Conservation (phyloP, 257 asterid species). For the Solanum acaule region DNA sequence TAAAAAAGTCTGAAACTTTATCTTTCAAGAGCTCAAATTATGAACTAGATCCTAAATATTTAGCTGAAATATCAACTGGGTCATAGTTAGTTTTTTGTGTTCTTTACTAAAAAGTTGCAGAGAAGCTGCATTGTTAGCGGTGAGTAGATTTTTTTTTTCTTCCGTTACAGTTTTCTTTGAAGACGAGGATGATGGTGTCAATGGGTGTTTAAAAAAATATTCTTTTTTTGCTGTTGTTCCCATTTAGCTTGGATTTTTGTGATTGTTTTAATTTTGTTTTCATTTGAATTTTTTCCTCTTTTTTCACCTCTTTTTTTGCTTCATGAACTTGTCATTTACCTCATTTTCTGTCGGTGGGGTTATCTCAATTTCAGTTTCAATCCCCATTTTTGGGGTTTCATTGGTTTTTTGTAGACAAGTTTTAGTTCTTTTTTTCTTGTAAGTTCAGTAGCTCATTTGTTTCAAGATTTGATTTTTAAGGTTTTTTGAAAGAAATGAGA, state of each 20-base stretch:
- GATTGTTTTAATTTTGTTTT: conserved; percentile 12
- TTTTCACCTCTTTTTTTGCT: background rate
- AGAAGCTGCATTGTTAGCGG: conserved; percentile 5
- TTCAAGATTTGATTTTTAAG: background rate
- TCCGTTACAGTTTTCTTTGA: background rate
- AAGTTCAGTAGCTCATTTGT: background rate
- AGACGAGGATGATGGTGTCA: conserved; percentile 12
- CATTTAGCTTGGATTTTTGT: conserved; percentile 28
- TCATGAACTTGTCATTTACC: background rate
- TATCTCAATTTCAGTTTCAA: background rate
- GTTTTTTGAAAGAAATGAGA: background rate
- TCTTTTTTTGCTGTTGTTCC: background rate
- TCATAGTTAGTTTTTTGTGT: background rate
- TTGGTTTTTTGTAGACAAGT: background rate
- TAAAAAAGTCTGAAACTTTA: background rate
- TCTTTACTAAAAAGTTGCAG: background rate
- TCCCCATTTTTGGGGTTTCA: conserved; percentile 4
- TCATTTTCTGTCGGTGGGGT: conserved; percentile 5
- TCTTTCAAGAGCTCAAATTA: conserved; percentile 2
- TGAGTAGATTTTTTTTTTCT: background rate
- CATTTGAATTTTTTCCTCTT: background rate
- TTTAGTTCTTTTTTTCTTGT: background rate
- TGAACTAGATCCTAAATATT: conserved; percentile 11
- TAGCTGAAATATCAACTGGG: background rate
- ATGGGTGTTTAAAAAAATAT: background rate